Base-by-base conservation (phyloP, 2,329 filamentous ascomycete genomes). In the Fusarium longipes region DNA sequence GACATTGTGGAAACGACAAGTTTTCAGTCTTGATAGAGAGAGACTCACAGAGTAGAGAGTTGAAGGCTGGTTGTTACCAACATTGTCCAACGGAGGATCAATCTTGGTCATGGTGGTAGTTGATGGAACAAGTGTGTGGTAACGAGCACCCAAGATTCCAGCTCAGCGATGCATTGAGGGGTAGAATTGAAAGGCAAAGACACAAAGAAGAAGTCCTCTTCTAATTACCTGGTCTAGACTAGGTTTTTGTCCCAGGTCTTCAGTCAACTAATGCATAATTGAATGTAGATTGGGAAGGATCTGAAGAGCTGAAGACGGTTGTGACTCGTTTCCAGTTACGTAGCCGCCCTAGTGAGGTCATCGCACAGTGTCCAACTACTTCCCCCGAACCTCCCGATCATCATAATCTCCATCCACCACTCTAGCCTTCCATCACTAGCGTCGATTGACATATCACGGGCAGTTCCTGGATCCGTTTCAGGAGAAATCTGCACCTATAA, bases 21-120 rank as follows among this genome's bases (percentile, higher is more conserved):
- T 8, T 18, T 25, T 35, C 30, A 53, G 15, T 30, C 47, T 50
- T 33, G 18, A 54, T 20, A 10, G 33, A 27, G 12, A 32, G 29
- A 33, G 49, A 68, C 73, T 49, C 49, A 75, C 74, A 15, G 68
- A 72, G 51, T 74, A 75, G n/a, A 75, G 57, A 48, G 67, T 38
- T 36, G 68, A 67, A 27, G 68, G 65, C 59, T 67, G 68, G 22
- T 63, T 60, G 33, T 63, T 65, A 25, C 63, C 38, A 49, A 40
- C 51, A 45, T 51, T 40, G 38, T 47, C 57, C 51, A 57, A 42
- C 7, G 51, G 29, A 25, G 60, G 43, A 53, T 51, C 49, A 20
- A 58, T 45, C 48, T 62, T 65, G 52, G 36, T 48, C 55, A 63
- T 72, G 47, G n/a, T 49, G 44, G 11, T 25, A 22, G 17, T 17